These are phyloP conservation scores for Picea glauca DNA, from an alignment of 75 land plant genomes.

Conservation along the genomic window DNA sequence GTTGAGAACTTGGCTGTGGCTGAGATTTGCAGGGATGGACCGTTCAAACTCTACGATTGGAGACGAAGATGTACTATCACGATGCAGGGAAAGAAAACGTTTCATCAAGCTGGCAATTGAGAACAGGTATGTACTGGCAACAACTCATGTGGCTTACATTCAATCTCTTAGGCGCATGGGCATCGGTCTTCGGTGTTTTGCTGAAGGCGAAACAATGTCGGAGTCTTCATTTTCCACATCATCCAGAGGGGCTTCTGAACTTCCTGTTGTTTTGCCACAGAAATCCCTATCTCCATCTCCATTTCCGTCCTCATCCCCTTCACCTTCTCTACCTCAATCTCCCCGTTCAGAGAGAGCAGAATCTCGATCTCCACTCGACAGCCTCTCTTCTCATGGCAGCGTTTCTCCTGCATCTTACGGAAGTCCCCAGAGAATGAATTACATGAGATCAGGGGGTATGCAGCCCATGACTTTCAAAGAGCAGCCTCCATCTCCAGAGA, in stretches of 20 bases:
- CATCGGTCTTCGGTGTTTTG: slow-evolving; percentile 47
- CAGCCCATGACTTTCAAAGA: slow-evolving; percentile 34
- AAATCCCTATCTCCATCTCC: slow-evolving; percentile 26
- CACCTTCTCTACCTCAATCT: slow-evolving; percentile 37
- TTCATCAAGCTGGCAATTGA: slow-evolving; percentile 60
- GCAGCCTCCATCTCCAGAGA: slow-evolving; percentile 25
- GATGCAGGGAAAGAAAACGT: slow-evolving; percentile 64
- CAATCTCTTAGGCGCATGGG: slow-evolving; percentile 57
- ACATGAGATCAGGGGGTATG: slow-evolving; percentile 37
- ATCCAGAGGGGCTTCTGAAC: slow-evolving; percentile 36
- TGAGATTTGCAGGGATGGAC: slow-evolving; percentile 44
- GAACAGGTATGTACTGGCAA: slow-evolving; percentile 59
- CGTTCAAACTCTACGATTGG: slow-evolving; percentile 55
- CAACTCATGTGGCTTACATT: slow-evolving; percentile 68
- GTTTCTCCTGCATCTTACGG: slow-evolving; percentile 31
- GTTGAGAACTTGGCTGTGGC: background rate
- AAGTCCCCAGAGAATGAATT: slow-evolving; percentile 26
- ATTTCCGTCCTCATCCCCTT: slow-evolving; percentile 27
- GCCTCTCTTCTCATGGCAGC: slow-evolving; percentile 1
- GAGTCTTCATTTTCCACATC: slow-evolving; percentile 47
- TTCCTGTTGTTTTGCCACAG: slow-evolving; percentile 33
- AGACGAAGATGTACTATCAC: slow-evolving; percentile 53
- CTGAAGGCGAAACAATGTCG: slow-evolving; percentile 38
- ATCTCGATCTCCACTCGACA: slow-evolving; percentile 21
- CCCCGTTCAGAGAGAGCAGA: slow-evolving; percentile 29